Evolutionary conservation across 1,284 basidiomycete genomes (phyloP).

Genomic region (Marasmius sp.): DNA sequence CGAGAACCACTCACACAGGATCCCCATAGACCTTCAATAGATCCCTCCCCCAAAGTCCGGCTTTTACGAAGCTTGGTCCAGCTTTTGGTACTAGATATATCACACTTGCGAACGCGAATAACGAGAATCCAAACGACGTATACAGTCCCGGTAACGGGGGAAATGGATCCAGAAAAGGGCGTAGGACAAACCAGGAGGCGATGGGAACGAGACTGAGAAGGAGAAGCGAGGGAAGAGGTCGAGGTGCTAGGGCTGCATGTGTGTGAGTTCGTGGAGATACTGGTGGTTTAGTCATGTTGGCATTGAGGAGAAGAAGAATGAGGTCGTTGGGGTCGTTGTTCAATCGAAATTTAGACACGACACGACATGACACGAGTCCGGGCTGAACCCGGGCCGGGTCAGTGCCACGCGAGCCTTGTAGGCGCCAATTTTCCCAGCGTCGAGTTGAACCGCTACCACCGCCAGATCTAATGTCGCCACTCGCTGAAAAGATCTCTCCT

Average conservation of each 20-base stretch:
- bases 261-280: too few relatives aligned
- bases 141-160: constrained; percentile 70
- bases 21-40: constrained; percentile 74
- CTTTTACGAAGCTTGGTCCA: constrained; percentile 72
- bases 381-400: too few relatives aligned
- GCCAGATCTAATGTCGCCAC: too few relatives aligned
- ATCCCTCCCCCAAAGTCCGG: constrained; percentile 79
- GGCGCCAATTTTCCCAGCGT: too few relatives aligned
- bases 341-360: too few relatives aligned
- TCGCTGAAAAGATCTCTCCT: too few relatives aligned
- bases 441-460: too few relatives aligned
- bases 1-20: constrained; percentile 61
- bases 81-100: constrained; percentile 75
- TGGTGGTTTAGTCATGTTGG: too few relatives aligned
- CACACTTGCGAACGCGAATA: constrained; percentile 76
- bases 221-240: constrained; percentile 53
- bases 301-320: too few relatives aligned
- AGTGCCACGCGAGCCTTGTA: too few relatives aligned
- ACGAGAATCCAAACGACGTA: constrained; percentile 76
- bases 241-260: constrained; percentile 28
- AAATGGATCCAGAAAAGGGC: constrained; percentile 66
- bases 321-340: too few relatives aligned
- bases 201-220: constrained; percentile 62
- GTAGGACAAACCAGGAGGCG: constrained; percentile 65
- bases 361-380: too few relatives aligned